Conservation (phyloP, 306 rosid species). For the Prosopis cineraria region DNA sequence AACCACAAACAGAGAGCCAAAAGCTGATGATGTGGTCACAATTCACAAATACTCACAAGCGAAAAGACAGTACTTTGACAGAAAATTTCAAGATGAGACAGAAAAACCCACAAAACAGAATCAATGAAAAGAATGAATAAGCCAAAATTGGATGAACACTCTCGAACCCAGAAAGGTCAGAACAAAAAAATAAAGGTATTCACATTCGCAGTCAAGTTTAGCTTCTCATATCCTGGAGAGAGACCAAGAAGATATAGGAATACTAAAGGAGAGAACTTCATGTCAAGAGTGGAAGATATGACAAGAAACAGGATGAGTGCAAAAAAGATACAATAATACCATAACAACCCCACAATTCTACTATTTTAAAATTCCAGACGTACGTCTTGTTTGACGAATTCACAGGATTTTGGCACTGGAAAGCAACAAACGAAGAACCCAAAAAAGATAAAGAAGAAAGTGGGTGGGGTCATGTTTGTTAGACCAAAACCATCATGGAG, state of each 20-base stretch:
- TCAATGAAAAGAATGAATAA: background rate
- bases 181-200: background rate
- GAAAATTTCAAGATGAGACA: background rate
- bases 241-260: background rate
- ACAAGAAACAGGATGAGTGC: background rate
- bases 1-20: background rate
- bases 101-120: background rate
- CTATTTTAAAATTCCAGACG: background rate
- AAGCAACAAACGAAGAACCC: background rate
- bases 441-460: background rate
- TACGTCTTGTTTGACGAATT: slow-evolving; percentile 24
- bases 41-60: slow-evolving; percentile 4
- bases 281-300: background rate
- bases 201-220: background rate
- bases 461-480: slow-evolving; percentile 24
- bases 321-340: background rate
- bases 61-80: background rate
- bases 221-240: background rate
- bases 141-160: background rate
- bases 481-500: slow-evolving; percentile 15
- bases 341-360: background rate
- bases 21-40: background rate
- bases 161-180: background rate
- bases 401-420: slow-evolving; percentile 1
- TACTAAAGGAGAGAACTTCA: background rate